These are phyloP conservation scores for Mucor piriformis DNA, from an alignment of 371 early-diverging fungal genomes.

Conservation along the genomic window DNA sequence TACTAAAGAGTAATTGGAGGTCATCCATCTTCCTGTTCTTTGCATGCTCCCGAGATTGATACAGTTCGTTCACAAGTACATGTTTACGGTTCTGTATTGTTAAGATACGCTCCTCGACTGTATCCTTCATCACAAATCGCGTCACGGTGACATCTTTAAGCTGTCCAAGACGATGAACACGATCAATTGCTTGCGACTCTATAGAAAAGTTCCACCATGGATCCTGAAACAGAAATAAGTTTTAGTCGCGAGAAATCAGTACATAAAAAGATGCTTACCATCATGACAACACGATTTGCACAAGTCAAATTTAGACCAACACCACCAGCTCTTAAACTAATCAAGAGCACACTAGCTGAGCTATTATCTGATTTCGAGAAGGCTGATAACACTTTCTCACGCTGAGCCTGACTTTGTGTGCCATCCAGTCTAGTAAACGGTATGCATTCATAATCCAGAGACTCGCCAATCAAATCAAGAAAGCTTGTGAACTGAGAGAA, in stretches of 20 bases:
- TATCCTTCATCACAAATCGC: slow-evolving; percentile 57
- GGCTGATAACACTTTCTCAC: slow-evolving; percentile 57
- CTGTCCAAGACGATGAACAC: slow-evolving; percentile 87
- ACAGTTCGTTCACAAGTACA: slow-evolving; percentile 54
- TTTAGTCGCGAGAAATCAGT: no score
- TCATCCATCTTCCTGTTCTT: slow-evolving; percentile 54
- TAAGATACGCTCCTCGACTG: slow-evolving; percentile 71
- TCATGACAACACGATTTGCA: slow-evolving; percentile 74
- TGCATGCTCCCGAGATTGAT: slow-evolving; percentile 52
- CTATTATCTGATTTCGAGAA: slow-evolving; percentile 54
- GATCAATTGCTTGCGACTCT: slow-evolving; percentile 88
- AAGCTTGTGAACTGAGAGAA: slow-evolving; percentile 87
- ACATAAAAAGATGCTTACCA: slow-evolving; percentile 40
- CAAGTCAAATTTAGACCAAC: slow-evolving; percentile 88
- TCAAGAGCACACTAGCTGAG: slow-evolving; percentile 64
- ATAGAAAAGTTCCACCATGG: slow-evolving; percentile 87
- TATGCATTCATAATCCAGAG: slow-evolving; percentile 57
- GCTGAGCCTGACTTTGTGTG: slow-evolving; percentile 58
- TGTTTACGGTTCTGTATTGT: slow-evolving; percentile 63
- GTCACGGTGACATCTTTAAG: slow-evolving; percentile 60
- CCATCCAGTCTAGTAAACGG: slow-evolving; percentile 73
- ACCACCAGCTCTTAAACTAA: slow-evolving; percentile 87
- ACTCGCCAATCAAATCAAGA: slow-evolving; percentile 68
- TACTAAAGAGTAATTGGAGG: slow-evolving; percentile 47
- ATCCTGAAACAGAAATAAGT: slow-evolving; percentile 53